Evolutionary conservation across 768 basidiomycete genomes (phyloP).

Genomic region (Kwoniella botswanensis): DNA sequence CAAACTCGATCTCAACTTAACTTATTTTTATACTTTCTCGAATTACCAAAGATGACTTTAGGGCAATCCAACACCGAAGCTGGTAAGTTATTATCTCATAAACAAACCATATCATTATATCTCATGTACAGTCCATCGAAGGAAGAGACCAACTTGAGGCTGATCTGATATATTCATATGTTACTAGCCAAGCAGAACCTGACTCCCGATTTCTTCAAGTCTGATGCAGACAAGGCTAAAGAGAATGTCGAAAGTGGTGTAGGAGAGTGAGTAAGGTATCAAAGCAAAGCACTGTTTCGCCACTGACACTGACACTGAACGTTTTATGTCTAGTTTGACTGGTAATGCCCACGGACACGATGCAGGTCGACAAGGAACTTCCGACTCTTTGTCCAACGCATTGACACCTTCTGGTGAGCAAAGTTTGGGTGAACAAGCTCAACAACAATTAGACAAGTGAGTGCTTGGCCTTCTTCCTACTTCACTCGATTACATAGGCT

Average conservation of each 20-base stretch:
- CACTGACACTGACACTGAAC: too few relatives aligned
- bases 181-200: slow-evolving; percentile 23
- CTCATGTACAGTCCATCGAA: not conserved
- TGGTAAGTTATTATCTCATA: slow-evolving; percentile 8
- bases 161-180: not conserved
- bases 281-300: too few relatives aligned
- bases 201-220: slow-evolving; percentile 29
- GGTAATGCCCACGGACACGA: slow-evolving; percentile 26
- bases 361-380: slow-evolving; percentile 13
- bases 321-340: slow-evolving; percentile 1
- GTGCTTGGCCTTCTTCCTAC: not conserved
- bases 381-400: slow-evolving; percentile 13
- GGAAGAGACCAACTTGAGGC: not conserved
- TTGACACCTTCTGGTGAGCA: slow-evolving; percentile 22
- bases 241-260: slow-evolving; percentile 20
- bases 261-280: slow-evolving; percentile 21
- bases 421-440: slow-evolving; percentile 17
- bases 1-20: too few relatives aligned
- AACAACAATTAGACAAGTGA: slow-evolving; percentile 30
- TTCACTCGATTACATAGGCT: not conserved
- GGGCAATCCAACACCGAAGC: slow-evolving; percentile 25
- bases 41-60: slow-evolving; percentile 19
- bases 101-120: not conserved
- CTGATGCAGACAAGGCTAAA: slow-evolving; percentile 25
- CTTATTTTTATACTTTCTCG: too few relatives aligned